Evolutionary conservation across 2,329 filamentous ascomycete species (phyloP).

Genomic region (Colletotrichum spaethianum): DNA sequence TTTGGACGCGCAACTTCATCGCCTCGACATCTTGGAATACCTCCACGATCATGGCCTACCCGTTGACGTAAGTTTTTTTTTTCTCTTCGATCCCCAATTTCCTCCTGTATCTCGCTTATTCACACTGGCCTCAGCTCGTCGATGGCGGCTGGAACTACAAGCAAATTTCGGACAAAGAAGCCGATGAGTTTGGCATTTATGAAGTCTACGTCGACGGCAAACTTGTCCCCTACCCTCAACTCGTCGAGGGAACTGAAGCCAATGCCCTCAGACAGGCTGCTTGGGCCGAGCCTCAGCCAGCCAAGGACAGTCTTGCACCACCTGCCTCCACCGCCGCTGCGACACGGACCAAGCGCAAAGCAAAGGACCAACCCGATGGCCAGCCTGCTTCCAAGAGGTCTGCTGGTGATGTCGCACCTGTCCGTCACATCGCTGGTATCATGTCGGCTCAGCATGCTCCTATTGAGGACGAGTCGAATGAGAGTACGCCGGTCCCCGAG

Average conservation of each 20-base stretch:
- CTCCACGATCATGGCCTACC: slow-evolving; percentile 61
- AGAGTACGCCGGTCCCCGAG: slow-evolving; percentile 44
- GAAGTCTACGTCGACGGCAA: slow-evolving; percentile 57
- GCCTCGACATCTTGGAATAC: slow-evolving; percentile 61
- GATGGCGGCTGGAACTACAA: slow-evolving; percentile 63
- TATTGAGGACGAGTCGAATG: slow-evolving; percentile 47
- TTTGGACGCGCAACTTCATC: slow-evolving; percentile 61
- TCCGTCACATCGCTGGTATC: slow-evolving; percentile 45
- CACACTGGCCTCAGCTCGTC: slow-evolving; percentile 50
- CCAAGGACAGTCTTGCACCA: slow-evolving; percentile 16
- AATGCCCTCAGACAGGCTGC: slow-evolving; percentile 38
- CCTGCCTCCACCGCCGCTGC: slow-evolving; percentile 26
- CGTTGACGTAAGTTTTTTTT: slow-evolving; percentile 60
- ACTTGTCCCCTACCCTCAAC: slow-evolving; percentile 62
- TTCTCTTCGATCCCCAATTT: not conserved
- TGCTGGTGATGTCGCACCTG: slow-evolving; percentile 48
- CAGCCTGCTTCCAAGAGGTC: slow-evolving; percentile 65
- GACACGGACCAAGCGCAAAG: slow-evolving; percentile 61
- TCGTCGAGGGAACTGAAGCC: slow-evolving; percentile 57
- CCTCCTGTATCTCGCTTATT: slow-evolving; percentile 40
- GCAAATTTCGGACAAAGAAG: slow-evolving; percentile 60
- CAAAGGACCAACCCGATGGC: slow-evolving; percentile 64
- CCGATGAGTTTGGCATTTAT: slow-evolving; percentile 61
- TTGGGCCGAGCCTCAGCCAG: slow-evolving; percentile 36
- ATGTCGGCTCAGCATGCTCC: slow-evolving; percentile 51